Evolutionary conservation across 345 rosid species (phyloP).

Genomic region (Abelmoschus esculentus): DNA sequence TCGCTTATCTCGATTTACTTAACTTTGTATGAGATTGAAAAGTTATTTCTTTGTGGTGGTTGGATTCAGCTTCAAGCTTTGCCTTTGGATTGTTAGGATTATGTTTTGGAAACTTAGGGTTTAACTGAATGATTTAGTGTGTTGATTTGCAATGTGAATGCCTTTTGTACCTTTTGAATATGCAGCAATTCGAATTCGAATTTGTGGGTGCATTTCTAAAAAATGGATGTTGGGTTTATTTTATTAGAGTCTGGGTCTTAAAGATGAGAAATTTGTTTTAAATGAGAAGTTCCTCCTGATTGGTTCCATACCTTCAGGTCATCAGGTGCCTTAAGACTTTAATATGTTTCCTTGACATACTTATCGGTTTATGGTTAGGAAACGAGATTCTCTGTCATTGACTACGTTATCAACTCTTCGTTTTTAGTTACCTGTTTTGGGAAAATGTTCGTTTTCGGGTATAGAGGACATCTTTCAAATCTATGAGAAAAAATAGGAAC

Average conservation of each 20-base stretch:
- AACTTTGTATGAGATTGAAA: background rate
- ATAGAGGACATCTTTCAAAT: no score
- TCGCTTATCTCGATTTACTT: background rate
- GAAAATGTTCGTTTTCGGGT: no score
- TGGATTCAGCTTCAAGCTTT: background rate
- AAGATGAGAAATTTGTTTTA: background rate
- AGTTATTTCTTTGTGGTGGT: background rate
- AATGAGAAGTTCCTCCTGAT: background rate
- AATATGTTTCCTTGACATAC: background rate
- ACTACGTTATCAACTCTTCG: no score
- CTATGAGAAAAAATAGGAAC: no score
- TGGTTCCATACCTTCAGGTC: background rate
- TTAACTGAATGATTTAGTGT: background rate
- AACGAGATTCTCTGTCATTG: no score
- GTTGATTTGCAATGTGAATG: background rate
- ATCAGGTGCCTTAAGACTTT: background rate
- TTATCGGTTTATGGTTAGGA: background rate
- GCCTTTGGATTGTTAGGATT: background rate
- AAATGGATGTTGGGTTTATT: background rate
- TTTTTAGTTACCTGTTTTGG: no score
- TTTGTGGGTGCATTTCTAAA: background rate
- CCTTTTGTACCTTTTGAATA: background rate
- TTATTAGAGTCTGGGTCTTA: no score
- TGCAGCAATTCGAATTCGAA: background rate
- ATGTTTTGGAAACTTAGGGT: background rate